These are phyloP conservation scores for Allium sativum DNA, from an alignment of 106 monocot species.

Conservation along the genomic window DNA sequence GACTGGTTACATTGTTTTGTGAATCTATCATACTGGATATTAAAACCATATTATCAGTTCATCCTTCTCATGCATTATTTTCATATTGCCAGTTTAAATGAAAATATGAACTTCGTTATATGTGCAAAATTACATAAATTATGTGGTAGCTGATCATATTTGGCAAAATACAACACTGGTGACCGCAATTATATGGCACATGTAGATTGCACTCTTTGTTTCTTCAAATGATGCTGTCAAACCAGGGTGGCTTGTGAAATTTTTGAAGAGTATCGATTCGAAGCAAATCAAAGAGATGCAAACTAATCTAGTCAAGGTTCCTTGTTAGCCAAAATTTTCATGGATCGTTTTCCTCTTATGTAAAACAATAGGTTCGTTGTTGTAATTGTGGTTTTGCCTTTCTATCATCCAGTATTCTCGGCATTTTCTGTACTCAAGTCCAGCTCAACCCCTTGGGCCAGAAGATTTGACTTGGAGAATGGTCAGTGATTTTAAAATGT, in stretches of 20 bases:
- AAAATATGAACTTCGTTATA: no score
- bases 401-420: conserved; percentile 48
- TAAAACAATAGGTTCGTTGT: no score
- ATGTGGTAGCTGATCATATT: no score
- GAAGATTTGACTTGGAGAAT: conserved; percentile 95
- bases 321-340: not conserved
- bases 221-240: conserved; percentile 75
- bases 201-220: conserved; percentile 83
- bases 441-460: conserved; percentile 69
- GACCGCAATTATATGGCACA: not conserved
- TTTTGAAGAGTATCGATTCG: conserved; percentile 41
- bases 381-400: not conserved
- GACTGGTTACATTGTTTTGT: no score
- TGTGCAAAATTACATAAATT: no score
- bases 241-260: conserved; percentile 75
- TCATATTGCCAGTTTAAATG: no score
- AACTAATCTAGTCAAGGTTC: conserved; percentile 63
- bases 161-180: not conserved
- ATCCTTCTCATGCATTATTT: no score
- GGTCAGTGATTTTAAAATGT: conserved; percentile 29
- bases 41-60: no score
- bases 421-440: conserved; percentile 84
- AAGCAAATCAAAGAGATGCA: conserved; percentile 62
- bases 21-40: no score
- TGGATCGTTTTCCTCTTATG: no score